These are phyloP conservation scores for Ophiocordyceps polyrhachis-furcata DNA, from an alignment of 2,329 filamentous ascomycete species.

Conservation along the genomic window DNA sequence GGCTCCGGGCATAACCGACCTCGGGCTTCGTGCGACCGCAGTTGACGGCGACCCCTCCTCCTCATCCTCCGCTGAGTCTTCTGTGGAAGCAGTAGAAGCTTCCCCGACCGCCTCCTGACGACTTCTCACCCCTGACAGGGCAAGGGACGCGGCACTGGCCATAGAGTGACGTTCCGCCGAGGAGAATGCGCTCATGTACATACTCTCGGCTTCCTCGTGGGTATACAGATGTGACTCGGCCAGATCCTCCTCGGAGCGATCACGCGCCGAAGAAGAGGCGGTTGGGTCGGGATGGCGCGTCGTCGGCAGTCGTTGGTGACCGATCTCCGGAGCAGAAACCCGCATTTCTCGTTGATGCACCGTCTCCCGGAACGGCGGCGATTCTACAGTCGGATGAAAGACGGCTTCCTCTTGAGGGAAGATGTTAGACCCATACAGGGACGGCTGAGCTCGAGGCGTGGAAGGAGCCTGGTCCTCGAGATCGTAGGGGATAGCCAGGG, in stretches of 20 bases:
- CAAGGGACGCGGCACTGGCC: not conserved
- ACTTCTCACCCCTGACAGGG: not conserved
- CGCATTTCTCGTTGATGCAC: not conserved
- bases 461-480: constrained; percentile 21
- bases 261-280: not conserved
- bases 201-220: constrained; percentile 66
- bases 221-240: constrained; percentile 52
- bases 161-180: constrained; percentile 16
- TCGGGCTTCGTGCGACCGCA: not conserved
- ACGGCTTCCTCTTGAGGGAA: constrained; percentile 1
- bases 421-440: constrained; percentile 17
- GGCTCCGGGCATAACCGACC: constrained; percentile 27
- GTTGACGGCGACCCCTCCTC: not conserved
- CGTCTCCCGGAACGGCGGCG: not conserved
- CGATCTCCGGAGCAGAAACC: not conserved
- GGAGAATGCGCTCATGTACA: constrained; percentile 66
- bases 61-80: not conserved
- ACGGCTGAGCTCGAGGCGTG: constrained; percentile 35
- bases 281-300: not conserved
- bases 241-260: constrained; percentile 26
- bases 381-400: constrained; percentile 11
- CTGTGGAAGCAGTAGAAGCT: too few species aligned
- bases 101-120: not conserved
- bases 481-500: constrained; percentile 37
- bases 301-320: not conserved